Percentiles rank a stretch among this genome's conserved stretches.
phyloP scores from a whole-genome alignment of 129 eudicot species.

The Erigeron canadensis region DNA sequence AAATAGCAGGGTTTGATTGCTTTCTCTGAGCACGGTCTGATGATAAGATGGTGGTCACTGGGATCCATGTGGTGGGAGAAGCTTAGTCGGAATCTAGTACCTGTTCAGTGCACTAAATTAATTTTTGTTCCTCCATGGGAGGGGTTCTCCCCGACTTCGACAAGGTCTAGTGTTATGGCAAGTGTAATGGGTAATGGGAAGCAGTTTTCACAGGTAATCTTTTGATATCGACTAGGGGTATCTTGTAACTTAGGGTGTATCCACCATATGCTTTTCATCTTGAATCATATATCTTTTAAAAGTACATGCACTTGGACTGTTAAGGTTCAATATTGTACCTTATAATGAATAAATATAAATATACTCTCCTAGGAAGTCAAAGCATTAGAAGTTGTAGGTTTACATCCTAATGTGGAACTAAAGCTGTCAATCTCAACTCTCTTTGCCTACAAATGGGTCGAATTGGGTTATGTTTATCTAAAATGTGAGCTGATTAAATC shows the following conservation, averaged over 20 bases:
- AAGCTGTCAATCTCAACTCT: not conserved
- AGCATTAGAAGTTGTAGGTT: not conserved
- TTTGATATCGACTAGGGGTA: not conserved
- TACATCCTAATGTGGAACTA: not conserved
- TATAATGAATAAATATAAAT: not conserved
- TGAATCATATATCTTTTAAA: not conserved
- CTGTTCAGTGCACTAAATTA: slow-evolving; percentile 94
- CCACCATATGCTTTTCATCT: slow-evolving; percentile 10
- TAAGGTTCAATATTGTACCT: slow-evolving; percentile 3
- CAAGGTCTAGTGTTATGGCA: slow-evolving; percentile 87
- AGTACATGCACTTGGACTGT: not conserved
- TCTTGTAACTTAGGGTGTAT: slow-evolving; percentile 1
- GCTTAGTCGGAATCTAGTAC: slow-evolving; percentile 80
- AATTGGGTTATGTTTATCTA: not conserved
- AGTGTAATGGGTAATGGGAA: slow-evolving; percentile 53
- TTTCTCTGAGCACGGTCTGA: slow-evolving; percentile 84
- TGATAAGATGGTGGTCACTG: slow-evolving; percentile 98
- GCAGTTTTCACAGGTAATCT: slow-evolving; percentile 53
- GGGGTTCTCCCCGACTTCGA: slow-evolving; percentile 86
- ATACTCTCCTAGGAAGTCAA: not conserved
- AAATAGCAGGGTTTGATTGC: slow-evolving; percentile 86
- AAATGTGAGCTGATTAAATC: not conserved
- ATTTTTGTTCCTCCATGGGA: slow-evolving; percentile 99
- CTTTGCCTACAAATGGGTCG: not conserved
- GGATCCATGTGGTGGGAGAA: slow-evolving; percentile 99